Conservation (phyloP, 345 rosid species). For the Gossypioides kirkii region DNA sequence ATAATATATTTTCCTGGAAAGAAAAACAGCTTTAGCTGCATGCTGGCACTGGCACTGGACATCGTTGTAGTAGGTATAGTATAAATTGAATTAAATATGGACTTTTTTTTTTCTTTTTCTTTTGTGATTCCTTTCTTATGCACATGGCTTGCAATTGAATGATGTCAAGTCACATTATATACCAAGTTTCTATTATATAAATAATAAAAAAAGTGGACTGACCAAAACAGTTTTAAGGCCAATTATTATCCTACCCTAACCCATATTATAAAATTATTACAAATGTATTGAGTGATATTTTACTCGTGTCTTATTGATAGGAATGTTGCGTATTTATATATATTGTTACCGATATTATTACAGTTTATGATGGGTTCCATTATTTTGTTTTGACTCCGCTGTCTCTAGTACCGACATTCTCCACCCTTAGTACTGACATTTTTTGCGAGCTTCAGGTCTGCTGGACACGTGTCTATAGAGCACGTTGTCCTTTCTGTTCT, state of each 20-base stretch:
- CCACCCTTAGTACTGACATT: no score
- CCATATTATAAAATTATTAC: not conserved
- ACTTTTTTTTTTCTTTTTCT: not conserved
- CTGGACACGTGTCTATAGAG: no score
- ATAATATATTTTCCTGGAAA: not conserved
- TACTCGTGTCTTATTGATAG: no score
- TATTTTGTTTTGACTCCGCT: no score
- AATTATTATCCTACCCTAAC: not conserved
- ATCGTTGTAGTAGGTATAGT: not conserved
- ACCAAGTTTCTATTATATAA: not conserved
- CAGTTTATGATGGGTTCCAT: no score
- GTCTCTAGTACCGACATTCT: no score
- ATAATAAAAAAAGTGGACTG: not conserved
- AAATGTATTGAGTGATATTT: no score
- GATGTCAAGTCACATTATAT: not conserved
- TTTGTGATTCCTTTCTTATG: not conserved
- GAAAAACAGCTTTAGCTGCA: not conserved
- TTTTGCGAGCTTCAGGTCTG: no score
- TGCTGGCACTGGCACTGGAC: not conserved
- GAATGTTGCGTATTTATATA: no score
- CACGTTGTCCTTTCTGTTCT: no score
- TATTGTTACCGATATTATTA: no score
- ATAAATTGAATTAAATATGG: not conserved
- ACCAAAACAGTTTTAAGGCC: not conserved
- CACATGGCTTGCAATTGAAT: constrained; percentile 19